Base-by-base conservation (phyloP, 768 basidiomycete species). In the Vishniacozyma victoriae region DNA sequence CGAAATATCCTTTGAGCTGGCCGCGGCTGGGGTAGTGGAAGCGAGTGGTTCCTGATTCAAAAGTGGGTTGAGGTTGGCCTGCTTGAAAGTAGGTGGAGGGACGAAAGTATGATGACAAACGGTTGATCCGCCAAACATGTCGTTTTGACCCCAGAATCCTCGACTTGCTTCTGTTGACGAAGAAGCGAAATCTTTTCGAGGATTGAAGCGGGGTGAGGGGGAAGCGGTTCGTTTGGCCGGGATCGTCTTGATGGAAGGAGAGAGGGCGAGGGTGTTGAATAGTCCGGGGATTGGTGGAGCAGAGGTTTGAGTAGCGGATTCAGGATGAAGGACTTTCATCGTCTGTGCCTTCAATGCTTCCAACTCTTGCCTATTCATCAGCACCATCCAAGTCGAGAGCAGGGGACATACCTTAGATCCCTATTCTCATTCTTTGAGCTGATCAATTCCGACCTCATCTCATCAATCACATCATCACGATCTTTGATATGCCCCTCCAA, bases 401-500 rank as follows among this genome's bases (percentile, higher is more conserved):
- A 40, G 31, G 50, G 35, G 18, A 62, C 71, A 26, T 45, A 70
- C 69, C 65, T 69, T 23, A 95, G 76, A 3, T 87, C 90, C 15
- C 78, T 72, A 67, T 93, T 93, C 75, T 96, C 91, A 1, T 79
- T 81, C 67, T 80, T 80, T 19, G 82, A 82, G 1, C 80, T 79
- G 29, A 86, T 86, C 16, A 95, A 80, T 67, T 96, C 88, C 13
- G 80, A 75, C 42, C 86, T 82, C 71, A 92, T 87, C 25, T 85
- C 84, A 54, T 87, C 85, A 55, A 99, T 84, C 52, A 97, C 80
- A 16, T 80, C 78, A 75, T 99, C 93, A 22, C 93, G 82, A 67
- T 92, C 88, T 13, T 86, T 85, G 63, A 97, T 87, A 69, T 93
- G 88, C 46, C 82, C 83, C 69, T 99, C 95, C 44, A 99, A 83